phyloP scores from a whole-genome alignment of 495 filamentous ascomycete species.

The Xylona heveae region DNA sequence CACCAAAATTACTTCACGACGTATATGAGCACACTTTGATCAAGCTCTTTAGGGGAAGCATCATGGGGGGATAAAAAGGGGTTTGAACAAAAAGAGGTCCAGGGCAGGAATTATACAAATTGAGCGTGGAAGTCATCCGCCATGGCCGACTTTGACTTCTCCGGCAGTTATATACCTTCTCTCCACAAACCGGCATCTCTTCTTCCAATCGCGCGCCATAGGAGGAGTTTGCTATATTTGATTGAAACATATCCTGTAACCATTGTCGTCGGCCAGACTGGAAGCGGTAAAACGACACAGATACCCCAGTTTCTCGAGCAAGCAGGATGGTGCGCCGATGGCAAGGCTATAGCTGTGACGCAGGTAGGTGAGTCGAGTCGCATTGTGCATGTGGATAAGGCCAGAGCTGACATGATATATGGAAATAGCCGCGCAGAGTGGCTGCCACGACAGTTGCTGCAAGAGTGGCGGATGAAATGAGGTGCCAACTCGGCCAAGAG shows the following conservation, averaged over 20 bases:
- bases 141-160: constrained; percentile 3
- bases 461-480: constrained; percentile 83
- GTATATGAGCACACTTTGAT: no score
- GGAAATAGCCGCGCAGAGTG: constrained; percentile 65
- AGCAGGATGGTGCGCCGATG: constrained; percentile 73
- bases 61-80: no score
- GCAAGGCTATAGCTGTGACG: constrained; percentile 71
- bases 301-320: constrained; percentile 20
- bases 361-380: constrained; percentile 39
- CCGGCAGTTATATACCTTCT: constrained; percentile 6
- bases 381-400: neutral
- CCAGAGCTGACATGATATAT: neutral
- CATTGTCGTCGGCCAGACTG: constrained; percentile 20
- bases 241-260: constrained; percentile 20
- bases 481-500: constrained; percentile 77
- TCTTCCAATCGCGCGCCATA: constrained; percentile 20
- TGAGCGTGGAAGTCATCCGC: no score
- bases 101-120: no score
- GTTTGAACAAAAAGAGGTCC: no score
- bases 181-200: constrained; percentile 19
- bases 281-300: constrained; percentile 25
- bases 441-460: constrained; percentile 84
- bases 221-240: constrained; percentile 17
- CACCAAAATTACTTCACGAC: no score
- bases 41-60: no score